Evolutionary conservation across 192 early-diverging fungal species (phyloP).

Genomic region (Diversispora eburnea): DNA sequence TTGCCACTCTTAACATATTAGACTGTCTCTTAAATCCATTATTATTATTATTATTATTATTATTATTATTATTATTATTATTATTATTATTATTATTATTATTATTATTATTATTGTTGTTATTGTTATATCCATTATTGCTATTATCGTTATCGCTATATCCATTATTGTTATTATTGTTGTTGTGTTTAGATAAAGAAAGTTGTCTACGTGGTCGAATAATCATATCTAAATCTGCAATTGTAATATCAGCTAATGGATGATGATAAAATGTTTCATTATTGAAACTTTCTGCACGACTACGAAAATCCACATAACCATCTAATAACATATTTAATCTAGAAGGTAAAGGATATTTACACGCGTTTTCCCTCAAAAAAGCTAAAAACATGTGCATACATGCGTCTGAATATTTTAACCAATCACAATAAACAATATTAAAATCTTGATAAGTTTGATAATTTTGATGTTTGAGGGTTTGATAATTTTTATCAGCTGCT

Average conservation of each 20-base stretch:
- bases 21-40: neutral
- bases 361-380: conserved; percentile 17
- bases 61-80: too few relatives aligned
- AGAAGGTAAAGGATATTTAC: neutral
- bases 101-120: too few relatives aligned
- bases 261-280: neutral
- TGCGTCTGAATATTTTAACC: conserved; percentile 21
- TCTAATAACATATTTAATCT: conserved; percentile 14
- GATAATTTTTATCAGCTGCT: neutral
- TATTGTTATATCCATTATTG: neutral
- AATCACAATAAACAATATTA: conserved; percentile 22
- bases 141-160: too few relatives aligned
- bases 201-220: neutral
- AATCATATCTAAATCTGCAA: neutral
- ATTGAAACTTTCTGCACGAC: too few relatives aligned
- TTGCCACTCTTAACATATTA: neutral
- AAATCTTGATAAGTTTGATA: neutral
- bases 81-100: neutral
- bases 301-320: conserved; percentile 15
- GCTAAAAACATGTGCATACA: conserved; percentile 26
- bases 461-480: neutral
- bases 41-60: too few relatives aligned
- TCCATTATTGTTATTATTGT: neutral
- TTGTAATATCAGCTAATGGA: neutral
- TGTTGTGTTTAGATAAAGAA: neutral